A percentile compares a stretch with the other conserved stretches of the same genome.
Conservation (phyloP, 495 filamentous ascomycete genomes). For the Hyaloscypha hepaticicola region DNA sequence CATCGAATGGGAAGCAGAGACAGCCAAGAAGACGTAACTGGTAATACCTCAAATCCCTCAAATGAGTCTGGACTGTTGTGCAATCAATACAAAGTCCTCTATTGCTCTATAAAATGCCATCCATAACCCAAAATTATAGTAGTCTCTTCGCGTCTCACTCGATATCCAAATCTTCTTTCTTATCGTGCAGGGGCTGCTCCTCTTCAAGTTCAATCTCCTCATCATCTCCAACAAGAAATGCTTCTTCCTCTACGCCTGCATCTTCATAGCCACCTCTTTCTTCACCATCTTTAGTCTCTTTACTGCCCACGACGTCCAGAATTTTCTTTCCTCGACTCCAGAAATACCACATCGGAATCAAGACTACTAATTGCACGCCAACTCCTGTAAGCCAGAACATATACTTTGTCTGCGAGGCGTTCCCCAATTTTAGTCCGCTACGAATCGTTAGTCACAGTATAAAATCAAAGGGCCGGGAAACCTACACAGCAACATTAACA, state of each 20-base stretch:
- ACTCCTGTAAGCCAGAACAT: background rate
- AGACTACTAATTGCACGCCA: background rate
- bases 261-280: background rate
- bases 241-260: background rate
- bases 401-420: constrained; percentile 1
- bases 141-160: too few relatives aligned
- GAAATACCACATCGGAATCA: constrained; percentile 17
- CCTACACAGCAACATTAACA: constrained; percentile 12
- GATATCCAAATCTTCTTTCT: background rate
- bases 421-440: constrained; percentile 5
- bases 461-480: background rate
- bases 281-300: background rate
- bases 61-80: too few relatives aligned
- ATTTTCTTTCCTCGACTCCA: constrained; percentile 14
- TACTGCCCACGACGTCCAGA: background rate
- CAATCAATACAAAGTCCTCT: too few relatives aligned
- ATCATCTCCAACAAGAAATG: constrained; percentile 7
- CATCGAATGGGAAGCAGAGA: too few relatives aligned
- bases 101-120: too few relatives aligned
- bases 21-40: too few relatives aligned
- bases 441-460: background rate
- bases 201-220: constrained; percentile 6
- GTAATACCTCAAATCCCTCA: too few relatives aligned
- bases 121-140: too few relatives aligned
- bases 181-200: background rate